These are phyloP conservation scores for Clonostachys rhizophaga DNA, from an alignment of 2,329 filamentous ascomycete genomes.

Conservation along the genomic window DNA sequence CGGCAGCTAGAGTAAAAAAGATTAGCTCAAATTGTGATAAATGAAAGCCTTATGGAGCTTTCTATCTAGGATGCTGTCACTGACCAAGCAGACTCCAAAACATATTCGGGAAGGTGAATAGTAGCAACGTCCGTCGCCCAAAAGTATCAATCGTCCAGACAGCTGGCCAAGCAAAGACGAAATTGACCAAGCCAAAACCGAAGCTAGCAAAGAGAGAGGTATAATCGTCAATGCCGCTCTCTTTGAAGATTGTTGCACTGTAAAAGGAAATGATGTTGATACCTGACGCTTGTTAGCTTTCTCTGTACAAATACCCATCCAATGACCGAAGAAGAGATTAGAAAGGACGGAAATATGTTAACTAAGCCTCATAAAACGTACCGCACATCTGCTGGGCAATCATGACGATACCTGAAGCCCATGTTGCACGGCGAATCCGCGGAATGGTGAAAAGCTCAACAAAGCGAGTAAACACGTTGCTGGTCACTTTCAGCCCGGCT, in stretches of 20 bases:
- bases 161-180: conserved; percentile 47
- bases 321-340: background rate
- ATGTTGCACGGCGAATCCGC: conserved; percentile 35
- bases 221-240: conserved; percentile 34
- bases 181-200: conserved; percentile 48
- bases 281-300: no score
- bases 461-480: conserved; percentile 27
- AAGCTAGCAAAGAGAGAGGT: conserved; percentile 41
- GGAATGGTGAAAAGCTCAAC: conserved; percentile 42
- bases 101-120: conserved; percentile 22
- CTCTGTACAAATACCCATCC: no score
- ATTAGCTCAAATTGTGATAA: no score
- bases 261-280: conserved; percentile 43
- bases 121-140: conserved; percentile 39
- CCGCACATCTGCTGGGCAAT: conserved; percentile 22
- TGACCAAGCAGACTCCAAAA: conserved; percentile 8
- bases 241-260: conserved; percentile 39
- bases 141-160: conserved; percentile 49
- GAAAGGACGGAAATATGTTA: conserved; percentile 1
- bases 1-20: conserved; percentile 11
- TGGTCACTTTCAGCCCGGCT: background rate
- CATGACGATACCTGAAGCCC: conserved; percentile 20
- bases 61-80: background rate
- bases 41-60: no score
- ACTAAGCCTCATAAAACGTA: conserved; percentile 4